Evolutionary conservation across 176 grass and related monocot genomes (phyloP), one percentile per base, ranked within the genome.

Genomic region (Bothriochloa decipiens): DNA sequence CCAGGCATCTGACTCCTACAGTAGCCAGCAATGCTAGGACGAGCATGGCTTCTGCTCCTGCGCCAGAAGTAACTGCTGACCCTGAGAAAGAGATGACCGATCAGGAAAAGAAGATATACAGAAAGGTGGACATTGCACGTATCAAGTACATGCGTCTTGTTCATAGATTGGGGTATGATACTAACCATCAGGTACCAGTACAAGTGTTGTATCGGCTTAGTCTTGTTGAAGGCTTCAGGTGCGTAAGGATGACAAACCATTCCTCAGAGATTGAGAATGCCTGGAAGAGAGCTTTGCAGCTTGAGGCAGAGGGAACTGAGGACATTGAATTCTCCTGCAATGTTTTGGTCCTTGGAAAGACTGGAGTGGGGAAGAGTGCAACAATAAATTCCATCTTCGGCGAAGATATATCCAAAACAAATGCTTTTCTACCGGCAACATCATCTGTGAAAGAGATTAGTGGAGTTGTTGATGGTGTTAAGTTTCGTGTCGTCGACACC

Each of bases 301-400:
- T 90, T 57, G 91, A 98, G 41, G 23, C 69, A 26, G 87, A 93
- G 81, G 86, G 93, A 46, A 82, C 9, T 43, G 90, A 94, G 53
- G 78, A 85, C 76, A 42, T 98, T 58, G 86, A 98, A 64, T 92
- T 98, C 76, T 87, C 89, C 39, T 98, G 92, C 68, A 98, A 91
- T 72, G 88, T 98, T 43, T 86, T 98, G 74, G 91, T 98, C 49
- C 73, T 98, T 76, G 96, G 96, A 52, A 98, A 98, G 82, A 92
- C 76, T 18, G 96, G 96, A 8, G 89, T 95, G 27, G 96, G 96
- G 49, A 98, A 98, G 88, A 98, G 96, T 76, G 93, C 93, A 75
- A 93, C 91, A 3, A 89, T 98, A 87, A 98, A 98, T 66, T 98
- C 96, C 23, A 91, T 98, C 57, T 94, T 98, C 45, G 91, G 93